These are phyloP conservation scores for Zymoseptoria tritici DNA, from an alignment of 2,329 filamentous ascomycete genomes.

Conservation along the genomic window DNA sequence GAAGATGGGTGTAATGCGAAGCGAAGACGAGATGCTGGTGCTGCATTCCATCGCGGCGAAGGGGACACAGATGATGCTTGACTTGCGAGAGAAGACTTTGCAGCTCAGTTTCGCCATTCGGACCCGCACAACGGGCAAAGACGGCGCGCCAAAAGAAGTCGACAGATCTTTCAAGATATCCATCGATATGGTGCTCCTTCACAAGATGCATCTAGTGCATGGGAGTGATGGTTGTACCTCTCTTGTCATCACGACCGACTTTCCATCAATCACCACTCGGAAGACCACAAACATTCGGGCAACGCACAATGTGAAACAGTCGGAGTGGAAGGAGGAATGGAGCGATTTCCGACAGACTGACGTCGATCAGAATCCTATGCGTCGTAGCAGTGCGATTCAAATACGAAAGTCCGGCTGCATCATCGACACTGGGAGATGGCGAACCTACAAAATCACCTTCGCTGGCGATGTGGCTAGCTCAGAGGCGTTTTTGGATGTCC, in stretches of 20 bases:
- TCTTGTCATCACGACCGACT: conserved; percentile 34
- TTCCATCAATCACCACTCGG: conserved; percentile 24
- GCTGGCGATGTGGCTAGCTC: conserved; percentile 11
- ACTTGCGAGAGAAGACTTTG: conserved; percentile 39
- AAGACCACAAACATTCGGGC: conserved; percentile 15
- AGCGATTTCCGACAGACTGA: conserved; percentile 59
- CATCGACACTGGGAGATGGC: conserved; percentile 59
- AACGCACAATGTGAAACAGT: conserved; percentile 36
- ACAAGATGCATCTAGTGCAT: conserved; percentile 8
- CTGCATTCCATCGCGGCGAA: conserved; percentile 43
- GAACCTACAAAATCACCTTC: conserved; percentile 49
- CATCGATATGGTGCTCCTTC: conserved; percentile 20
- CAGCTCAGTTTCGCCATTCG: conserved; percentile 37
- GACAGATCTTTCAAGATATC: conserved; percentile 15
- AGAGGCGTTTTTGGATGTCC: conserved; percentile 25
- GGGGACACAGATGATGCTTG: conserved; percentile 33
- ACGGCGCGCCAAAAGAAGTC: neutral
- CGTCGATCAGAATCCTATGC: conserved; percentile 39
- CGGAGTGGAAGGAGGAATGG: conserved; percentile 49
- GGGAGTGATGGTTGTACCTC: conserved; percentile 15
- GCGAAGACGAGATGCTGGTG: conserved; percentile 50
- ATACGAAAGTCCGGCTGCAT: conserved; percentile 45
- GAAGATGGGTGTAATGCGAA: conserved; percentile 55
- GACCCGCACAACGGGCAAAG: neutral
- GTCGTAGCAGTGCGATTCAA: conserved; percentile 20